Evolutionary conservation across 2,329 filamentous ascomycete genomes (phyloP).

Genomic region (Mycosphaerella arachidis): DNA sequence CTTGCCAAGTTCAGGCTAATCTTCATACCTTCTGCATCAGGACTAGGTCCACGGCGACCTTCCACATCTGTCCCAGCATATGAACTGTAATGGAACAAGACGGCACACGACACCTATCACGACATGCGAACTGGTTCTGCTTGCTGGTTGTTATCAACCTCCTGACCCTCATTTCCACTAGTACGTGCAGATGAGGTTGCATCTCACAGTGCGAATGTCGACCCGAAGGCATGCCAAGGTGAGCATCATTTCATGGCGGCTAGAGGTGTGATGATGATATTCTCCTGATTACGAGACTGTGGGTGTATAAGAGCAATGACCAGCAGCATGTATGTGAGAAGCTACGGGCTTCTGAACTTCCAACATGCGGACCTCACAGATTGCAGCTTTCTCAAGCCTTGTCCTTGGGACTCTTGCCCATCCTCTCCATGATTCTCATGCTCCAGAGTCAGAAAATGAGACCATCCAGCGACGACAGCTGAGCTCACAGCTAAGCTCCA

Average conservation of each 20-base stretch:
- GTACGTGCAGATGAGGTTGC: background rate
- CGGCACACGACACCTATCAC: background rate
- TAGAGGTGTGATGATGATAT: too few relatives aligned
- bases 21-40: background rate
- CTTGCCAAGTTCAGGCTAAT: background rate
- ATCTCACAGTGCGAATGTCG: background rate
- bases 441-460: background rate
- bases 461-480: too few relatives aligned
- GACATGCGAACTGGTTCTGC: background rate
- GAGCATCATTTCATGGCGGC: too few relatives aligned
- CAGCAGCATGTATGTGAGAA: too few relatives aligned
- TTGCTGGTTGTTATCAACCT: background rate
- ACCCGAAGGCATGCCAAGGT: too few relatives aligned
- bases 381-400: constrained; percentile 10
- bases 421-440: constrained; percentile 7
- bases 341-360: too few relatives aligned
- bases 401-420: constrained; percentile 6
- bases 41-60: background rate
- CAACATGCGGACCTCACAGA: background rate
- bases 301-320: too few relatives aligned
- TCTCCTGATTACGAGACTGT: too few relatives aligned
- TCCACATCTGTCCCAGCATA: background rate
- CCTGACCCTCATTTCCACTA: background rate
- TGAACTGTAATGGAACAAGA: background rate
- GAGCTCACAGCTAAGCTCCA: background rate